phyloP scores from a whole-genome alignment of 2,329 filamentous ascomycete genomes.

The Davidsoniella eucalypti region DNA sequence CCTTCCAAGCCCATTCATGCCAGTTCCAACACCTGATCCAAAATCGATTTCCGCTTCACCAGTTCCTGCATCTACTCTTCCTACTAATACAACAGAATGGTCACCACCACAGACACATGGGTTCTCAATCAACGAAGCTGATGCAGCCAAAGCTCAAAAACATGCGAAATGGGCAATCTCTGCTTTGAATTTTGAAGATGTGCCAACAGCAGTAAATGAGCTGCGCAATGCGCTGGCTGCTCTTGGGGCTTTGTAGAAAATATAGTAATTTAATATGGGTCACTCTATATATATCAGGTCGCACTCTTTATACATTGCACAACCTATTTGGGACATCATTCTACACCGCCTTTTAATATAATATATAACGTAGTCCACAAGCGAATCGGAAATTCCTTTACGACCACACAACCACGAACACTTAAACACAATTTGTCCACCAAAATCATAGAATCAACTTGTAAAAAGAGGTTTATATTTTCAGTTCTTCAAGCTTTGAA shows the following conservation, averaged over 20 bases:
- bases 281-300: no score
- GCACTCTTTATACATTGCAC: no score
- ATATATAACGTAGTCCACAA: no score
- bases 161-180: conserved; percentile 96
- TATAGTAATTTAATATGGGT: no score
- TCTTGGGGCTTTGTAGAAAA: conserved; percentile 40
- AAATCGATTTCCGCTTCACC: conserved; percentile 8
- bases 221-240: conserved; percentile 55
- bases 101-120: not conserved
- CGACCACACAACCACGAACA: no score
- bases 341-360: no score
- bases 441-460: no score
- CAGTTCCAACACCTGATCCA: conserved; percentile 15
- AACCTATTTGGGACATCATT: no score
- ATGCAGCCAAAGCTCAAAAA: conserved; percentile 75
- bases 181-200: conserved; percentile 90
- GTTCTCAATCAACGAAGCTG: conserved; percentile 21
- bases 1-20: conserved; percentile 9
- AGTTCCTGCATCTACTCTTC: not conserved
- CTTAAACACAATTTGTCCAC: no score
- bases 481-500: no score
- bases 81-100: not conserved
- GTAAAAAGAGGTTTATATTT: no score
- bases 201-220: conserved; percentile 76
- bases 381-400: no score